A percentile compares a stretch with the other conserved stretches of the same genome.
Evolutionary conservation across 257 asterid genomes (phyloP).

Genomic region (Marsdenia floribunda): DNA sequence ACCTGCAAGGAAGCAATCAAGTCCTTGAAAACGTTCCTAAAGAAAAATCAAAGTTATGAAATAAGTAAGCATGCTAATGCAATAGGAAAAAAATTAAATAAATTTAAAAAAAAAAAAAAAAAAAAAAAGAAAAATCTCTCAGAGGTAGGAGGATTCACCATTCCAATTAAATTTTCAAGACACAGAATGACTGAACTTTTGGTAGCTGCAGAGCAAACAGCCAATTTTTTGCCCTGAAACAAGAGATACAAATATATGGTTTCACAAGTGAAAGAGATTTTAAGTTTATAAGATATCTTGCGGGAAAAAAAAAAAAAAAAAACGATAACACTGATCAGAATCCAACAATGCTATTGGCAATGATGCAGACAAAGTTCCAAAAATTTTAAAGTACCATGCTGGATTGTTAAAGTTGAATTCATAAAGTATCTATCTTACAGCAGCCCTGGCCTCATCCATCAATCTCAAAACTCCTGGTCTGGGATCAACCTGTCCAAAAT

Average conservation of each 20-base stretch:
- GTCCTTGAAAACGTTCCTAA: slow-evolving; percentile 88
- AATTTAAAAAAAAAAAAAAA: too few species aligned
- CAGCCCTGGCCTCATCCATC: slow-evolving; percentile 95
- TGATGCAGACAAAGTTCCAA: slow-evolving; percentile 8
- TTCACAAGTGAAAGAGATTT: neutral
- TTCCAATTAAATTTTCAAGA: slow-evolving; percentile 84
- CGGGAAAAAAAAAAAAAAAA: neutral
- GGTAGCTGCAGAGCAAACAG: slow-evolving; percentile 98
- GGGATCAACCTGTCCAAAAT: slow-evolving; percentile 69
- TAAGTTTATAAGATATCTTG: neutral
- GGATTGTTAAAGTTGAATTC: slow-evolving; percentile 15
- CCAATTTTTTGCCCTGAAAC: slow-evolving; percentile 70
- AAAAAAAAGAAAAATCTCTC: slow-evolving; percentile 5
- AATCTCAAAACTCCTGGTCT: slow-evolving; percentile 94
- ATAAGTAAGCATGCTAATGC: slow-evolving; percentile 3
- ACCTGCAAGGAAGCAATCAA: slow-evolving; percentile 99
- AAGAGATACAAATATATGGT: slow-evolving; percentile 11
- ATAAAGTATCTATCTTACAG: slow-evolving; percentile 54
- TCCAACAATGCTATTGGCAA: neutral
- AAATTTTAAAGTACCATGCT: slow-evolving; percentile 13
- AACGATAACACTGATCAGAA: neutral
- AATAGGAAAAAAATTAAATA: neutral
- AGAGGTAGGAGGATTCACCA: slow-evolving; percentile 35
- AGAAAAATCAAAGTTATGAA: slow-evolving; percentile 12
- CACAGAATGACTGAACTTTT: slow-evolving; percentile 90